Conservation (phyloP, 345 rosid genomes). For the Anastatica hierochuntica region DNA sequence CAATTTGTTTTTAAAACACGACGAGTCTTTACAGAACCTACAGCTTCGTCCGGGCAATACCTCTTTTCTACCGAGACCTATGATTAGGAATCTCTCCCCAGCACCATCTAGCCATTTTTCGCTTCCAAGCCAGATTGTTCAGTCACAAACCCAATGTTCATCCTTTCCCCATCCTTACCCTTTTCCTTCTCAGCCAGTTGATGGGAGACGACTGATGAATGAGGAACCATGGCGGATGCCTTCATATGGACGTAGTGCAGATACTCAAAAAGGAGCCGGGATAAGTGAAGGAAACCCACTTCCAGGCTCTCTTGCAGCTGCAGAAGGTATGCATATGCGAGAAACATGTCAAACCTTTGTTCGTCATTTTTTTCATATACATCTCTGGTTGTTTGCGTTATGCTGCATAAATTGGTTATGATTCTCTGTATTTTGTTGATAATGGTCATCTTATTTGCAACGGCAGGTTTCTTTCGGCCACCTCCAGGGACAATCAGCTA, state of each 20-base stretch:
- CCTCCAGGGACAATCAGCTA: slow-evolving; percentile 49
- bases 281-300: slow-evolving; percentile 55
- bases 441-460: slow-evolving; percentile 14
- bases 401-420: no score
- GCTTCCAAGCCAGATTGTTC: slow-evolving; percentile 39
- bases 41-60: slow-evolving; percentile 46
- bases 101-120: slow-evolving; percentile 52
- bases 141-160: slow-evolving; percentile 46
- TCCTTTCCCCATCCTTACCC: slow-evolving; percentile 47
- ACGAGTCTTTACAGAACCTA: slow-evolving; percentile 49
- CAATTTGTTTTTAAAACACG: slow-evolving; percentile 42
- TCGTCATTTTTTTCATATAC: no score
- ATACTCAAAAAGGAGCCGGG: slow-evolving; percentile 56
- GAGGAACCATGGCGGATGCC: slow-evolving; percentile 71
- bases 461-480: slow-evolving; percentile 63
- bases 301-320: slow-evolving; percentile 42
- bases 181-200: slow-evolving; percentile 53
- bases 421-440: no score
- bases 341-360: background rate
- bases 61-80: slow-evolving; percentile 46
- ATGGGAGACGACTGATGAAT: slow-evolving; percentile 36
- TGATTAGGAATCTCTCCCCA: slow-evolving; percentile 41
- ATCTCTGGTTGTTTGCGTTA: slow-evolving; percentile 7
- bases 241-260: slow-evolving; percentile 37
- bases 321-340: slow-evolving; percentile 42